Conservation (phyloP, 129 eudicot species). For the Tagetes patula region DNA sequence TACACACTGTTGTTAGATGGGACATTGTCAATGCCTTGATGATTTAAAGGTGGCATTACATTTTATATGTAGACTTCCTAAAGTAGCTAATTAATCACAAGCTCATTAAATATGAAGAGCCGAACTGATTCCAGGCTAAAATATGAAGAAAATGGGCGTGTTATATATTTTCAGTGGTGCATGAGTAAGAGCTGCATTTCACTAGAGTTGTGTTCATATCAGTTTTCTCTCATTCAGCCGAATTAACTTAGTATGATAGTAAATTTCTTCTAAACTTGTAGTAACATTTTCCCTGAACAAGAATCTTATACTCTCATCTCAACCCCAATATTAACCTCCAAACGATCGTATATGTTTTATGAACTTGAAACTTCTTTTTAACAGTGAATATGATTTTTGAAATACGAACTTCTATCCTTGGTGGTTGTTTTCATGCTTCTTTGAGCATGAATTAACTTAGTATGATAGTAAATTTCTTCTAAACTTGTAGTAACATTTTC, state of each 20-base stretch:
- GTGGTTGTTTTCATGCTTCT: background rate
- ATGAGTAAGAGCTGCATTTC: slow-evolving; percentile 1
- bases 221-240: background rate
- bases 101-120: background rate
- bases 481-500: background rate
- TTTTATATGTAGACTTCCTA: background rate
- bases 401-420: no score
- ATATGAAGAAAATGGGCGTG: slow-evolving; percentile 1
- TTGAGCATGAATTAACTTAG: background rate
- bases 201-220: background rate
- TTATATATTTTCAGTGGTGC: background rate
- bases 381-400: no score
- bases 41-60: background rate
- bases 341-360: no score
- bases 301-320: slow-evolving; percentile 1
- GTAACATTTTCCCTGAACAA: background rate
- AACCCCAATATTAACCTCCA: background rate
- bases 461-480: background rate
- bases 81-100: background rate
- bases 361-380: no score
- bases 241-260: background rate
- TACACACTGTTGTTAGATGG: background rate
- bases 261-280: background rate
- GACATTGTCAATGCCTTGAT: background rate
- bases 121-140: background rate